Percentiles rank a stretch among this genome's conserved stretches.
Evolutionary conservation across 1,284 basidiomycete genomes (phyloP).

Genomic region (Abortiporus biennis): DNA sequence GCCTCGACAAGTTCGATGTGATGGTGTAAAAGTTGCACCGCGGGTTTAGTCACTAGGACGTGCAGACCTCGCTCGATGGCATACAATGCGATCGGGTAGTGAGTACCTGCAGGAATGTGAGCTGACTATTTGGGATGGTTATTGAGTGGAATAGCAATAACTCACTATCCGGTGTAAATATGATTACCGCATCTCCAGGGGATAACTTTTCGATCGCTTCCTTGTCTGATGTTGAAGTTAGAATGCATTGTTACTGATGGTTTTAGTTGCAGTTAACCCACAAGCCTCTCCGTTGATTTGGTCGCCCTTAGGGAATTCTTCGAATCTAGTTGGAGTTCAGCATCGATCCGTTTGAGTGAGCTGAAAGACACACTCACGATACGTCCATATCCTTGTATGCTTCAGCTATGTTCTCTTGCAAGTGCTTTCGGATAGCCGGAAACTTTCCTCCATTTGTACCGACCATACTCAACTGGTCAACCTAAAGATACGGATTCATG

Average conservation of each 20-base stretch:
- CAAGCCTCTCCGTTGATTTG: slow-evolving; percentile 77
- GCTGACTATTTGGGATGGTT: background rate
- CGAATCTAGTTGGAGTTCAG: slow-evolving; percentile 50
- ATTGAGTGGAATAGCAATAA: background rate
- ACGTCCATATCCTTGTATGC: slow-evolving; percentile 86
- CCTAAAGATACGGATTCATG: slow-evolving; percentile 28
- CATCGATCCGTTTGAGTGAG: background rate
- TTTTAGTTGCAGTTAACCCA: slow-evolving; percentile 31
- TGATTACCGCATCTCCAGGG: slow-evolving; percentile 82
- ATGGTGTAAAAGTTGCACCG: slow-evolving; percentile 79
- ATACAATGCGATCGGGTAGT: slow-evolving; percentile 80
- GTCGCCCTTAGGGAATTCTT: slow-evolving; percentile 70
- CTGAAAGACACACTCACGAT: slow-evolving; percentile 40
- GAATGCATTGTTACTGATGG: background rate
- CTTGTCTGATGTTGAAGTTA: slow-evolving; percentile 54
- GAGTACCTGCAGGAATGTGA: slow-evolving; percentile 50
- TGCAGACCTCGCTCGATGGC: slow-evolving; percentile 82
- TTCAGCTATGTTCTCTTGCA: slow-evolving; percentile 76
- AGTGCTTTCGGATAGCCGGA: slow-evolving; percentile 76
- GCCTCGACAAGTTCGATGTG: slow-evolving; percentile 74
- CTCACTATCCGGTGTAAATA: slow-evolving; percentile 84
- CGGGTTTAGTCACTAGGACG: slow-evolving; percentile 90
- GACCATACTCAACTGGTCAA: slow-evolving; percentile 74
- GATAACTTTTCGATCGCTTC: slow-evolving; percentile 75
- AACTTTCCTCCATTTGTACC: slow-evolving; percentile 84